phyloP scores from a whole-genome alignment of 352 stramenopile genomes.

The Phytophthora multivora region DNA sequence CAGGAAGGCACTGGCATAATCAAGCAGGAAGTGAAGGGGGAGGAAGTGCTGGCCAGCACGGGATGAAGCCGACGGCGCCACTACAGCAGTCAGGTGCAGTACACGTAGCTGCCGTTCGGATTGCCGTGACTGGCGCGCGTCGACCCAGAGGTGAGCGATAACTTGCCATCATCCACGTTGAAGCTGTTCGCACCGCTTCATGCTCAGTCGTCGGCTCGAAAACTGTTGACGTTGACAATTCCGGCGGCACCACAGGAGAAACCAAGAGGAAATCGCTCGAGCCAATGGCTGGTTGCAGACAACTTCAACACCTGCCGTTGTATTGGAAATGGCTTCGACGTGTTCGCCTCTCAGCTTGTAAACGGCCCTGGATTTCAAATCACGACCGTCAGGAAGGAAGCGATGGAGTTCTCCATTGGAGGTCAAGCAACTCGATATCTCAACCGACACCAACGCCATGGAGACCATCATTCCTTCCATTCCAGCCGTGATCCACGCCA shows the following conservation, averaged over 20 bases:
- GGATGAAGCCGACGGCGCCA: not conserved
- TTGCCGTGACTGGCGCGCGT: conserved; percentile 17
- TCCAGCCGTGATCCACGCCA: not conserved
- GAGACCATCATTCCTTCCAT: conserved; percentile 17
- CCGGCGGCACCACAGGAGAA: conserved; percentile 13
- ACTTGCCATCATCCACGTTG: conserved; percentile 29
- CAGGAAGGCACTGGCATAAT: conserved; percentile 2
- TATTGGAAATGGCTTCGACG: not conserved
- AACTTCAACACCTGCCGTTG: conserved; percentile 23
- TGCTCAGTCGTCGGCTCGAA: conserved; percentile 22
- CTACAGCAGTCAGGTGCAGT: not conserved
- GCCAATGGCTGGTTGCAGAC: not conserved
- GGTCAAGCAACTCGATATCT: too few species aligned
- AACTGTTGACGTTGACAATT: conserved; percentile 44
- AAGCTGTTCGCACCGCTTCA: conserved; percentile 30
- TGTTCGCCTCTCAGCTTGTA: conserved; percentile 10
- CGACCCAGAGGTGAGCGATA: not conserved
- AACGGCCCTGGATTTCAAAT: conserved; percentile 26
- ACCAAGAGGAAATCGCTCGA: not conserved
- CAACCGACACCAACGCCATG: not conserved
- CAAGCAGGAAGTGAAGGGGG: not conserved
- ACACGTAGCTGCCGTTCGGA: not conserved
- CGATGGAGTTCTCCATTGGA: too few species aligned
- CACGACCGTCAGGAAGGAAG: not conserved
- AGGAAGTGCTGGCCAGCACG: not conserved